Base-by-base conservation (phyloP, 2,329 filamentous ascomycete genomes). In the Pseudonectria foliicola region DNA sequence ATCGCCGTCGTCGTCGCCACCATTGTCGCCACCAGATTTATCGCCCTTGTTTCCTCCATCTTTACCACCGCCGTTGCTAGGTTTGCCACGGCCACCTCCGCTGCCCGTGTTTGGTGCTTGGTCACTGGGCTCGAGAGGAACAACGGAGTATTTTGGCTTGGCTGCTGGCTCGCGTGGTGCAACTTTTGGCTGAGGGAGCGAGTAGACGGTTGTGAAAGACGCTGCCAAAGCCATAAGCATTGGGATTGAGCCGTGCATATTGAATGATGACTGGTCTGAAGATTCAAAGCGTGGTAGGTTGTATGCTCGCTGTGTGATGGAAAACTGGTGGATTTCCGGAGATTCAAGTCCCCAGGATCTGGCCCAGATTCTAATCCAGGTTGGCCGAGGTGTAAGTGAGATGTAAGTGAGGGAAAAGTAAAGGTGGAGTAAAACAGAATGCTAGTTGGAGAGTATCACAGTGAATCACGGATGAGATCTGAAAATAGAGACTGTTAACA, bases 91-190 rank as follows among this genome's bases (percentile, higher is more conserved):
- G 27, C 36, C 45, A 24, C 48, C 48, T 14, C 48, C 45, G 13
- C 43, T 48, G 24, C 38, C 49, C 26, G 30, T 33, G 7, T 37
- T 42, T 5, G 48, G 39, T 11, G 50, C 45, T 15, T 49, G 44
- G 6, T 56, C 43, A 12, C 45, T 49, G 3, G 60, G 60, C 32
- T 61, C 60, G n/a, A 64, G 43, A 11, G 60, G 59, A 5, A 66
- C 59, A 21, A 66, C 59, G 3, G 59, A 62, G 31, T 65, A 66
- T 14, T 50, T 49, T 2, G 60, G 61, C 31, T 53, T 53, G n/a
- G 41, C 35, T 12, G 39, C 33, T 8, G 36, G 31, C 3, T 46
- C 52, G 13, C 57, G 58, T 28, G 38, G 40, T 28, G 43, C 35
- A 6, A 55, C 35, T 18, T 35, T 42, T 5, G 44, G 43, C 16